Base-by-base conservation (phyloP, 176 grass and related monocot genomes). In the Tillandsia leiboldiana region DNA sequence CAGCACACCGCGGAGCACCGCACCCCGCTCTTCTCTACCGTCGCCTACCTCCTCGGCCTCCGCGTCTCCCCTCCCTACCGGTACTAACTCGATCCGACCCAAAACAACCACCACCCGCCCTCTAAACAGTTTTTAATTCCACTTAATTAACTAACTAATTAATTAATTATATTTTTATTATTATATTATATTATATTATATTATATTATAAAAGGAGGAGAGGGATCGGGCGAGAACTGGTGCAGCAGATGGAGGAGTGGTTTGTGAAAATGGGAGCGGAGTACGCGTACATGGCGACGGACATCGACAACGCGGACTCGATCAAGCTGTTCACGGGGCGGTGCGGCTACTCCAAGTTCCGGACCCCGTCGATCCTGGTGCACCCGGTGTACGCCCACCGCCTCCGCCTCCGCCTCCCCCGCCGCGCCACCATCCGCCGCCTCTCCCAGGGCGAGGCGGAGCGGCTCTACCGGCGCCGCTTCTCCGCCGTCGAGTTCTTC, bases 241-340 rank as follows among this genome's bases (percentile, higher is more conserved):
- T 95, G 27, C 18, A 59, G 12, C 72, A 65, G 24, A 95, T 95
- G 91, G 91, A 95, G 75, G 79, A 83, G 26, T 96, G 87, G 91
- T 96, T 96, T 71, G 53, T 53, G 23, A 66, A 62, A 65, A 57
- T 62, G 22, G 87, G 85, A 17, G 91, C 87, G 9, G 87, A 90
- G 51, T 96, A 96, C 28, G 81, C 91, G 2, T 96, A 96, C 76
- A 79, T 90, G 49, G 91, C 87, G 17, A 90, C 91, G 2, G 91
- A 96, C n/a, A 56, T 65, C 42, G 85, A 49, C 75, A 96, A 96
- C 69, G 76, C 72, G 14, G 74, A 83, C 1, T 96, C 70, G 0
- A 75, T 96, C 42, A 54, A 66, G 23, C 81, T 96, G 63, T 96
- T 96, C 87, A 96, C 87, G 12, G 33, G 42, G 1, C 77, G 77